Base-by-base conservation (phyloP, 1,139 yeast species). In the Pichia sp. region DNA sequence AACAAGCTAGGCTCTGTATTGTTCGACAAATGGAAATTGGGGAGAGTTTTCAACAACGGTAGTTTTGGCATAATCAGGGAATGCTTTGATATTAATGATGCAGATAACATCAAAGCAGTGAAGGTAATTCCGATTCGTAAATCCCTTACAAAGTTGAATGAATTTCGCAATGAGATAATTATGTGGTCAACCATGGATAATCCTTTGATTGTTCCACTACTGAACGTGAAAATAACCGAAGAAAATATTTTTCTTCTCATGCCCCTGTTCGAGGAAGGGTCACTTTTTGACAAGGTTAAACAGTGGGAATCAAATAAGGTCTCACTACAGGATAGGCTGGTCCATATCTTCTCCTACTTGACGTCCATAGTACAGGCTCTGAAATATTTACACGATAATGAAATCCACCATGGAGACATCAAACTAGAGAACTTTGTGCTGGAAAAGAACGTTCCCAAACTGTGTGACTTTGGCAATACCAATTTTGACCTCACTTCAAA, bases 31-130 rank as follows among this genome's bases (percentile, higher is more conserved):
- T 75, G 78, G 59, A 71, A 63, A 28, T 53, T 82, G 28, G 95
- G 94, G 0, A 77, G 75, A 47, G 72, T 81, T n/a, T 78, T 87
- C 45, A 96, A 96, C 1, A 75, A 74, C 53, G 97, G 97, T 9
- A 94, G 96, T 0, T 87, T 93, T 82, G 94, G 95, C 4, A 73
- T 82, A 23, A 82, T 88, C n/a, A 64, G 94, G 42, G 93, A 83
- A 59, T 40, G 57, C 56, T 38, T 55, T 52, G 51, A 46, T 29
- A 34, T 45, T 13, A 32, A 44, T 30, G 40, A 48, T 29, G 22
- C 30, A 2, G 27, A 38, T n/a, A 46, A 48, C 4, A 59, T 68
- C 1, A 68, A 72, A 45, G 96, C 96, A 1, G 77, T 86, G 50
- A 87, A 87, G 55, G 77, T 87, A 30, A 87, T 87, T 22, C 71